Percentiles rank a stretch among this genome's conserved stretches.
These are phyloP conservation scores for Begonia loranthoides DNA, from an alignment of 306 rosid species.

Conservation along the genomic window DNA sequence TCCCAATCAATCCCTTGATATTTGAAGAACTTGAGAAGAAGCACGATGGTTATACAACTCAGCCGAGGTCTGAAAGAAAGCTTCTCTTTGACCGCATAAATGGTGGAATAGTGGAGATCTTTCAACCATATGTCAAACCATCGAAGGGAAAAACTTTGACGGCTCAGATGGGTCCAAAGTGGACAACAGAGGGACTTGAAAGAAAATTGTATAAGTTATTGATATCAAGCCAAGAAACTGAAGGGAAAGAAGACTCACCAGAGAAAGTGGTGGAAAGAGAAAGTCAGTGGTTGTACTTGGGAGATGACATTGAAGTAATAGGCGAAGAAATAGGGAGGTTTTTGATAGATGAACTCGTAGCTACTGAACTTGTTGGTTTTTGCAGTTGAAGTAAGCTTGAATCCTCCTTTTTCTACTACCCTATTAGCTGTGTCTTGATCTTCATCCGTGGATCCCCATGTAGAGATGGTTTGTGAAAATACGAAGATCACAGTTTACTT, in stretches of 20 bases:
- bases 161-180: constrained; percentile 13
- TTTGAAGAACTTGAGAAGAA: constrained; percentile 62
- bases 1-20: constrained; percentile 36
- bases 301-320: constrained; percentile 44
- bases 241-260: constrained; percentile 22
- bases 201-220: constrained; percentile 23
- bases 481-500: no score
- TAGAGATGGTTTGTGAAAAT: no score
- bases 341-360: constrained; percentile 59
- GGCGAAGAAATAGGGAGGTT: constrained; percentile 50
- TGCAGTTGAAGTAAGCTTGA: no score
- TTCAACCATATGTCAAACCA: constrained; percentile 31
- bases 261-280: constrained; percentile 44
- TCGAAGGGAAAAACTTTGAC: constrained; percentile 26
- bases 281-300: constrained; percentile 40
- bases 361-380: neutral
- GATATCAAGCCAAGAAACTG: constrained; percentile 29
- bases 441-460: no score
- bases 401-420: no score
- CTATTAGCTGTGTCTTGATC: no score
- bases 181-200: constrained; percentile 24
- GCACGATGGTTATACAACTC: constrained; percentile 22
- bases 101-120: constrained; percentile 33
- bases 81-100: constrained; percentile 70
- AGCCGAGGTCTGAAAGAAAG: constrained; percentile 47